These are phyloP conservation scores for Magnaporthiopsis poae DNA, from an alignment of 2,329 filamentous ascomycete species.

Conservation along the genomic window DNA sequence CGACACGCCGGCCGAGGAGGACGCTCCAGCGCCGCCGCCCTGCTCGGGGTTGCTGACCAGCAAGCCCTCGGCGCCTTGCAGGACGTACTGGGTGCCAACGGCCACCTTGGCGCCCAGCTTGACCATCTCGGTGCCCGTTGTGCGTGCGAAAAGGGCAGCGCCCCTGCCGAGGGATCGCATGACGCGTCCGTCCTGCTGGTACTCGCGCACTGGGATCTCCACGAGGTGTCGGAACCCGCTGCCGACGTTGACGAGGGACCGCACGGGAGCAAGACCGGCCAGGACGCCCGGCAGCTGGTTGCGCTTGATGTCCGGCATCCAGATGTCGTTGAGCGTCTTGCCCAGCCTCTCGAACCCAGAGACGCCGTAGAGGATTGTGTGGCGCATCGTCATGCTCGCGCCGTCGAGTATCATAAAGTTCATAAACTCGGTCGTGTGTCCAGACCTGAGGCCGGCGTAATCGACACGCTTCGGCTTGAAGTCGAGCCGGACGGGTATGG, in stretches of 20 bases:
- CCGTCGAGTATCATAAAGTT: conserved; percentile 92
- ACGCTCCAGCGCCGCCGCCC: conserved; percentile 18
- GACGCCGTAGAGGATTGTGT: conserved; percentile 86
- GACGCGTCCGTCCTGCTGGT: conserved; percentile 84
- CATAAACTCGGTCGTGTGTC: conserved; percentile 95
- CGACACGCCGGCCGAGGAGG: conserved; percentile 28
- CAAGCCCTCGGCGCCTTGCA: conserved; percentile 79
- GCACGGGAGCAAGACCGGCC: conserved; percentile 79
- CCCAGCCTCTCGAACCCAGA: conserved; percentile 84
- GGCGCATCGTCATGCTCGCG: conserved; percentile 73
- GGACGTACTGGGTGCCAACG: conserved; percentile 84
- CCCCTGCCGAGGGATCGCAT: conserved; percentile 89
- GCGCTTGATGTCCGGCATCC: conserved; percentile 83
- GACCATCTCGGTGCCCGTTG: conserved; percentile 87
- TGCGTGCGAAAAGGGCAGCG: conserved; percentile 78
- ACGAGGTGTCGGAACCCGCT: conserved; percentile 78
- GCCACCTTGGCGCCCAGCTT: conserved; percentile 89
- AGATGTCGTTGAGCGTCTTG: conserved; percentile 84
- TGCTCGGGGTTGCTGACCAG: conserved; percentile 38
- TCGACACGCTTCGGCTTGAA: conserved; percentile 99
- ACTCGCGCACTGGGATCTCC: conserved; percentile 82
- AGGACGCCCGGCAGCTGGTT: conserved; percentile 85
- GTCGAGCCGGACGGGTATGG: conserved; percentile 73
- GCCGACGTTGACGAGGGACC: conserved; percentile 82
- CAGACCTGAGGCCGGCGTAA: conserved; percentile 82